phyloP scores from a whole-genome alignment of 2,329 filamentous ascomycete species.

The Orbilia ellipsospora region DNA sequence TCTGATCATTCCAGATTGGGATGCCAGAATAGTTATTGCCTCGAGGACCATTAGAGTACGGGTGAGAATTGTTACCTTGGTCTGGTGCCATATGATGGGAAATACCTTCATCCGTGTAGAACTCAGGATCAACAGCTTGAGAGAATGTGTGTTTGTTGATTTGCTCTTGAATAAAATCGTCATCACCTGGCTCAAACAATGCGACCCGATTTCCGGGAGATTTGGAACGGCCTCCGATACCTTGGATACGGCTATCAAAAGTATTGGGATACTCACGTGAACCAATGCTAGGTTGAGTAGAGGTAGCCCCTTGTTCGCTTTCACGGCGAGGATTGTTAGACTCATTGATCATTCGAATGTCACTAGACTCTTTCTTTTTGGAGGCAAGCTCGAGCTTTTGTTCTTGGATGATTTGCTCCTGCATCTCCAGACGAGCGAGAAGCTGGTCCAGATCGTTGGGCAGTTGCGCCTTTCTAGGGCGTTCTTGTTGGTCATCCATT shows the following conservation, averaged over 20 bases:
- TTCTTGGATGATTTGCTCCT: conserved; percentile 50
- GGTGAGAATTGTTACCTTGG: conserved; percentile 10
- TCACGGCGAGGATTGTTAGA: conserved; percentile 13
- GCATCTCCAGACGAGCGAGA: conserved; percentile 40
- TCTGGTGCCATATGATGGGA: conserved; percentile 22
- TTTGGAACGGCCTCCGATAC: conserved; percentile 11
- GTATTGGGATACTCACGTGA: conserved; percentile 20
- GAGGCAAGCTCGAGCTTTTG: conserved; percentile 46
- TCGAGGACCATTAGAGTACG: conserved; percentile 18
- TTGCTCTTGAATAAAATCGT: conserved; percentile 51
- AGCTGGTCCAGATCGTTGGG: conserved; percentile 43
- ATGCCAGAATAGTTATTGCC: conserved; percentile 15
- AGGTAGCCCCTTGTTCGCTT: conserved; percentile 10
- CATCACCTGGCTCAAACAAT: conserved; percentile 43
- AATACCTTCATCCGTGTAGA: conserved; percentile 42
- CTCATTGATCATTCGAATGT: conserved; percentile 22
- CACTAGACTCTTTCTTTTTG: conserved; percentile 34
- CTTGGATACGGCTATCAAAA: conserved; percentile 22
- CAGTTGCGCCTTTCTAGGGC: conserved; percentile 21
- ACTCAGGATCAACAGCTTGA: conserved; percentile 44
- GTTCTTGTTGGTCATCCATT: conserved; percentile 24
- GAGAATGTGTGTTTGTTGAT: conserved; percentile 50
- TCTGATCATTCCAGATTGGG: conserved; percentile 32
- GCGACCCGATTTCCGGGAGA: conserved; percentile 24
- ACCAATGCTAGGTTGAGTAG: conserved; percentile 16